These are phyloP conservation scores for Phialophora chinensis DNA, from an alignment of 2,329 filamentous ascomycete species.

Conservation along the genomic window DNA sequence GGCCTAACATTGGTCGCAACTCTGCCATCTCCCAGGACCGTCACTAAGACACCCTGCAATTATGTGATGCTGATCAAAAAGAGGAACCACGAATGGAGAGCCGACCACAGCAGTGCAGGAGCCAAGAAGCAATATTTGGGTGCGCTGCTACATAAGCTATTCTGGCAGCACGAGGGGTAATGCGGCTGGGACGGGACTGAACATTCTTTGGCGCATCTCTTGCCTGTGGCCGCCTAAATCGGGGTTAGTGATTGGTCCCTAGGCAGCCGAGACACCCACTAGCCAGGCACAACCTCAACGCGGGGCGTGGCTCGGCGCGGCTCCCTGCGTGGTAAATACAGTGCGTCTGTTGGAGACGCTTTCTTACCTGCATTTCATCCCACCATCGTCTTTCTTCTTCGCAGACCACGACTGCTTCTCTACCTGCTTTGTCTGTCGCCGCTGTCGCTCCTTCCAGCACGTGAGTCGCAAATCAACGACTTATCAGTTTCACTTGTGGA, in stretches of 20 bases:
- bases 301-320: constrained; percentile 24
- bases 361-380: constrained; percentile 16
- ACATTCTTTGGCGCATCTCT: constrained; percentile 19
- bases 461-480: not conserved
- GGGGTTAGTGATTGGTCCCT: constrained; percentile 5
- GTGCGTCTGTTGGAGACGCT: constrained; percentile 15
- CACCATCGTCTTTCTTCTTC: constrained; percentile 7
- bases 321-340: not conserved
- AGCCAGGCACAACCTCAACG: constrained; percentile 30
- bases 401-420: constrained; percentile 12
- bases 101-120: not conserved
- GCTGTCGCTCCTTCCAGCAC: not conserved
- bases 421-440: constrained; percentile 1
- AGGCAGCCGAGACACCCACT: constrained; percentile 13
- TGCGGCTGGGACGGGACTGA: not conserved
- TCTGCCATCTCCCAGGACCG: not conserved
- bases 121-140: not conserved
- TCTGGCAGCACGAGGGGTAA: not conserved
- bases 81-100: not conserved
- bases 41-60: not conserved
- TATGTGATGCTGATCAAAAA: not conserved
- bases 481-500: not conserved
- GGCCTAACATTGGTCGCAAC: constrained; percentile 53
- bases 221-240: constrained; percentile 8
- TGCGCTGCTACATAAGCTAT: not conserved